phyloP scores from a whole-genome alignment of 257 asterid species.

The Nemophila menziesii region DNA sequence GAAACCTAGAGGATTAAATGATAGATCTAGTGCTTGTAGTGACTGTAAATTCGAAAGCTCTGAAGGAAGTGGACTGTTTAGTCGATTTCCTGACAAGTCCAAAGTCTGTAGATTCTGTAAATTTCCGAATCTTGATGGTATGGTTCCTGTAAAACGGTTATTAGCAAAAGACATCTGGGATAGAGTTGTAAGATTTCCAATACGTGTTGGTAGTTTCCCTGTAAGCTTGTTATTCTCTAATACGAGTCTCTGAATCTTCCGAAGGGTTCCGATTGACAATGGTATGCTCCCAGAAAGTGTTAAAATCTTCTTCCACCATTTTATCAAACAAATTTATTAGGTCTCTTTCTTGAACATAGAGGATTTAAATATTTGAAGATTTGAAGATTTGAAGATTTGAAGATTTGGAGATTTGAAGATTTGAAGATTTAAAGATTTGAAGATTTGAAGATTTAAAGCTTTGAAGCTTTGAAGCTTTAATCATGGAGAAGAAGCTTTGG shows the following conservation, averaged over 20 bases:
- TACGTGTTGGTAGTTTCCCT: slow-evolving; percentile 40
- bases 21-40: slow-evolving; percentile 34
- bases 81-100: slow-evolving; percentile 41
- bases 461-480: too few species aligned
- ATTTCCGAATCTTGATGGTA: slow-evolving; percentile 43
- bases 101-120: slow-evolving; percentile 26
- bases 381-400: too few species aligned
- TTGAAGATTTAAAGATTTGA: too few species aligned
- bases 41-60: slow-evolving; percentile 23
- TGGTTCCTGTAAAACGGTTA: slow-evolving; percentile 38
- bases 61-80: slow-evolving; percentile 33
- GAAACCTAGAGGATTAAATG: slow-evolving; percentile 44
- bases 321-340: too few species aligned
- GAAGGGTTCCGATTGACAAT: slow-evolving; percentile 32
- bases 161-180: slow-evolving; percentile 32
- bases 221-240: slow-evolving; percentile 42
- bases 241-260: slow-evolving; percentile 21
- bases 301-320: too few species aligned
- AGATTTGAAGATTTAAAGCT: too few species aligned
- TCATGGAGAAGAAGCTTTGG: too few species aligned
- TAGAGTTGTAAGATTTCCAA: slow-evolving; percentile 39
- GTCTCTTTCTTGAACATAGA: too few species aligned
- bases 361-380: too few species aligned
- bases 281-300: slow-evolving; percentile 54
- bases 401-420: too few species aligned